Percentiles rank a stretch among this genome's conserved stretches.
phyloP scores from a whole-genome alignment of 306 rosid genomes.

The Sesbania bispinosa region DNA sequence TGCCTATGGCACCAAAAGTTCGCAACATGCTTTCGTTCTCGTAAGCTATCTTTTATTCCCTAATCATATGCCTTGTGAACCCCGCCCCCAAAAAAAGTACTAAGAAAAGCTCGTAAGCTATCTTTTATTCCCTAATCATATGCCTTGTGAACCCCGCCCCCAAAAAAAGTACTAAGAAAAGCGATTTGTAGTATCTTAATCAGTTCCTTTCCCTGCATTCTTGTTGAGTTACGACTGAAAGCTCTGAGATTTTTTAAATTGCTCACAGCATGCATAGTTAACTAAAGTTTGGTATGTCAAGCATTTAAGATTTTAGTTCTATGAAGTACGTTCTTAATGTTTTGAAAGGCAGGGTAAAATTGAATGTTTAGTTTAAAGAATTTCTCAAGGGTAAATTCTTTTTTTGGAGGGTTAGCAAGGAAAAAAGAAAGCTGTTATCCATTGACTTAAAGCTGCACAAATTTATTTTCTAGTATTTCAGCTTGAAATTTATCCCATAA shows the following conservation, averaged over 20 bases:
- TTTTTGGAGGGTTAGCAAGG: not conserved
- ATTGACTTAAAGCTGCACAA: slow-evolving; percentile 1
- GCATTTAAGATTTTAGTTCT: not conserved
- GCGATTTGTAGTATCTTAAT: not conserved
- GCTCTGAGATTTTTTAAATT: not conserved
- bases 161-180: too few species aligned
- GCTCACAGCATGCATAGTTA: not conserved
- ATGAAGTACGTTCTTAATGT: not conserved
- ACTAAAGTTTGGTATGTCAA: not conserved
- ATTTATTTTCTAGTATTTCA: not conserved
- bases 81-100: not conserved
- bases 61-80: not conserved
- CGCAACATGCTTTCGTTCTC: slow-evolving; percentile 99
- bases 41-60: slow-evolving; percentile 45
- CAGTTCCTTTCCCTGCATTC: not conserved
- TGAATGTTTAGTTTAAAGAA: not conserved
- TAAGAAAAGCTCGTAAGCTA: slow-evolving; percentile 54
- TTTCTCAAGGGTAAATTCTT: not conserved
- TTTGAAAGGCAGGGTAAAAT: not conserved
- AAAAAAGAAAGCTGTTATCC: not conserved
- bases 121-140: not conserved
- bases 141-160: not conserved
- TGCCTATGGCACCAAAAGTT: slow-evolving; percentile 98
- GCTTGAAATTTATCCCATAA: not conserved
- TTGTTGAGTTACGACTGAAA: not conserved